Evolutionary conservation across 305 asterid genomes (phyloP), one percentile per base, ranked within the genome.

Genomic region (Lippia alba): DNA sequence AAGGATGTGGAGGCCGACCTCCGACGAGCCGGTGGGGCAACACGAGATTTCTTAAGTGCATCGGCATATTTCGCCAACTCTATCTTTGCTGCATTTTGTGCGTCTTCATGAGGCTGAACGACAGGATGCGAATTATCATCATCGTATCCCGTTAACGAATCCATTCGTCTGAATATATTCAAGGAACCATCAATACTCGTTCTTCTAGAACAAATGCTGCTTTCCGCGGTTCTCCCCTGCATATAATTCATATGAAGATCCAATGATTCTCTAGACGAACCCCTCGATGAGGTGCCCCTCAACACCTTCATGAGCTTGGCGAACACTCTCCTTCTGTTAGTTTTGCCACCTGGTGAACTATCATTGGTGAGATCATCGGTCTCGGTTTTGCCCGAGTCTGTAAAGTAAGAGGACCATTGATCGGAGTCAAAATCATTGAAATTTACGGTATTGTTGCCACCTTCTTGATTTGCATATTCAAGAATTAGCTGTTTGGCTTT

Each of bases 401-500:
- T 82, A 30, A 86, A 70, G 45, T 77, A 74, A n/a, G 95, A 91
- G 39, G 73, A 89, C 90, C 94, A 91, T 62, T 45, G 79, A 11
- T 80, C 90, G 1, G 71, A 78, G 68, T 87, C 89, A 40, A 84
- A 82, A 61, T 91, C 94, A 11, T 40, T 20, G 40, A 73, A 70
- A 68, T 59, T 70, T 7, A 69, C 64, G 56, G 39, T 24, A 24
- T 24, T 85, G 61, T 72, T 84, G 40, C 79, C 88, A 62, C 88
- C 92, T 82, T 90, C 94, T 74, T 72, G 84, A 20, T 79, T 73
- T 65, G 96, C 99, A 41, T 94, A 94, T 71, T 90, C 94, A 51
- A 91, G 91, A 58, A 94, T 92, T 74, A 92, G 87, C 64, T 85
- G 84, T 70, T 94, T 94, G 45, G 99, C 98, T 78, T 81, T 94